Evolutionary conservation across 2,329 filamentous ascomycete genomes (phyloP), one percentile per base, ranked within the genome.

Genomic region (Sarocladiaceae sp.): DNA sequence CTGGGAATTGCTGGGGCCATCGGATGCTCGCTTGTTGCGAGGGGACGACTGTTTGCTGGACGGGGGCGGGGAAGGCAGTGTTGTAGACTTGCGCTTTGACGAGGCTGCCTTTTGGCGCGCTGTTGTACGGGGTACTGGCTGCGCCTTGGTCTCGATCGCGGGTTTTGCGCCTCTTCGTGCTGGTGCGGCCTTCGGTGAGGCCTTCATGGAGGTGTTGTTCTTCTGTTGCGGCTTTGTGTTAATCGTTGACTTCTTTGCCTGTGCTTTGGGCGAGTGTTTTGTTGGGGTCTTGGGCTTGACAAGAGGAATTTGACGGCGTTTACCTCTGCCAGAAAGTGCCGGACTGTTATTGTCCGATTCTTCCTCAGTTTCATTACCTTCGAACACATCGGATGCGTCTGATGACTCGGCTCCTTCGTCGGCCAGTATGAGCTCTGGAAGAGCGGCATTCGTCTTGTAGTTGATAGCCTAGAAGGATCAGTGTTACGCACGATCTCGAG

Each of bases 301-400:
- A 48, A 31, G 44, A 48, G 44, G 20, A 48, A 48, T 47, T 62
- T 64, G 66, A 53, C 61, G 59, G 52, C 56, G 56, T 66, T 70
- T 70, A 71, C 67, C 68, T 70, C 68, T 36, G 44, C 44, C 18
- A 3, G 26, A 33, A 17, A 33, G 44, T 33, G 5, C n/a, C 11
- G n/a, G 44, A 48, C 26, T 48, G 26, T 22, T 22, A 17, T 48
- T 33, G 44, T 48, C 44, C 13, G 44, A 48, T 22, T 48, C 44
- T 15, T 48, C 44, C 20, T 29, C 44, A 23, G 26, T 31, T 22
- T 48, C 44, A 15, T 48, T 31, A 33, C 44, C 44, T 33, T 48
- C 44, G 23, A 48, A 69, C 46, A 66, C 65, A 35, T 69, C 66
- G 7, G 65, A 68, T 10, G 63, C 64, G 23, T 67, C 66, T 28